Conservation (phyloP, 2,329 filamentous ascomycete genomes). For the Harringtonia lauricola region DNA sequence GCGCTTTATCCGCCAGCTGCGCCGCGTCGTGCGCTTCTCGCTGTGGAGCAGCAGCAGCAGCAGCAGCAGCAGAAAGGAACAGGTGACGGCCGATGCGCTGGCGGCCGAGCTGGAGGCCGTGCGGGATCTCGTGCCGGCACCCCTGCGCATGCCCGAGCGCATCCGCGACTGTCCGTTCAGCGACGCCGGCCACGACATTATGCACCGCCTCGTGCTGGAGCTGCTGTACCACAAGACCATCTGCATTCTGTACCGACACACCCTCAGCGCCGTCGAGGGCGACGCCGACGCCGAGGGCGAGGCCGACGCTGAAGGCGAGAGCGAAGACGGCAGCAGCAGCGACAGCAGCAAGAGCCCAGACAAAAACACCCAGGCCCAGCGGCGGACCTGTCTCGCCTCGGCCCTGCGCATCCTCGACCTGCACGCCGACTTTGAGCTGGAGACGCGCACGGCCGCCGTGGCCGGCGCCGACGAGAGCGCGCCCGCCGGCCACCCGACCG, state of each 20-base stretch:
- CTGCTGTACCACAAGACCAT: conserved; percentile 41
- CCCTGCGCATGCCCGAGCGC: conserved; percentile 10
- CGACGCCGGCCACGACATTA: conserved; percentile 32
- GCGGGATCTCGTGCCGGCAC: conserved; percentile 3
- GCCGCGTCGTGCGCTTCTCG: conserved; percentile 35
- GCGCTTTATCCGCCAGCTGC: conserved; percentile 21
- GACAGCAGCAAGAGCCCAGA: conserved; percentile 14
- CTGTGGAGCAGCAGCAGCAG: conserved; percentile 9
- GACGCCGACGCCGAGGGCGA: neutral
- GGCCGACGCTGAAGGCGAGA: neutral
- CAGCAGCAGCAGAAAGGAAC: neutral
- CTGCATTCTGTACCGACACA: conserved; percentile 45
- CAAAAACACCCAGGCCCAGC: conserved; percentile 26
- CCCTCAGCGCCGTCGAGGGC: conserved; percentile 19
- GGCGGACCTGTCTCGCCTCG: conserved; percentile 39
- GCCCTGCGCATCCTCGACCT: conserved; percentile 34
- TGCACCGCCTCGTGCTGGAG: conserved; percentile 40
- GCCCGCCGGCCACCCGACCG: conserved; percentile 22
- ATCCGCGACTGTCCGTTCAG: conserved; percentile 20
- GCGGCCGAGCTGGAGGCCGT: conserved; percentile 5
- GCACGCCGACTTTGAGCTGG: conserved; percentile 36
- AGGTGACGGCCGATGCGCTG: neutral
- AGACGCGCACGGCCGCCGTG: conserved; percentile 27
- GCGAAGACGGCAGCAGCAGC: conserved; percentile 13
- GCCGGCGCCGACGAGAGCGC: neutral